phyloP scores from a whole-genome alignment of 495 filamentous ascomycete genomes.

The Hyaloscypha hepaticicola region DNA sequence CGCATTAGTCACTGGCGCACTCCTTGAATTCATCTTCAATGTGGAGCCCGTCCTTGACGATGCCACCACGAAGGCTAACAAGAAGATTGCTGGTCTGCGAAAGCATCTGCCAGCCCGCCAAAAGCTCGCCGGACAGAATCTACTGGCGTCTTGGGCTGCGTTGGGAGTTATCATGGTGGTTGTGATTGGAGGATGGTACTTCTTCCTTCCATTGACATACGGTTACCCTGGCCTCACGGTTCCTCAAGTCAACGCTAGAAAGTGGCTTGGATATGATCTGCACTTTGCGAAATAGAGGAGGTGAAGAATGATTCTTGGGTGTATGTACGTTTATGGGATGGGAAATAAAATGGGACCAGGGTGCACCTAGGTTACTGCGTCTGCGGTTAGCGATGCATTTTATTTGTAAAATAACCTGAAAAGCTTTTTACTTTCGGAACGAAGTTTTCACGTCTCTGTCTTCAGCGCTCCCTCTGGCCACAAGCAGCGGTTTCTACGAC shows the following conservation, averaged over 20 bases:
- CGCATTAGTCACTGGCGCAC: constrained; percentile 88
- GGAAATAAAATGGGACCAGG: neutral
- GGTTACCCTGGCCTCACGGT: constrained; percentile 89
- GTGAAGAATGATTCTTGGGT: neutral
- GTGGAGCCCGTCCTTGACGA: constrained; percentile 66
- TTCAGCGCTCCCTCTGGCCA: neutral
- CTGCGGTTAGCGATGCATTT: constrained; percentile 25
- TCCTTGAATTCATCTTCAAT: constrained; percentile 96
- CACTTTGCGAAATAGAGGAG: constrained; percentile 89
- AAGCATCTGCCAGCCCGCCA: constrained; percentile 71
- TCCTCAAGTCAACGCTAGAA: constrained; percentile 76
- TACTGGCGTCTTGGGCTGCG: constrained; percentile 77
- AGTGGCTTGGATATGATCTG: constrained; percentile 96
- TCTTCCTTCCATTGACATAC: constrained; percentile 93
- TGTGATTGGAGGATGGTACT: constrained; percentile 79
- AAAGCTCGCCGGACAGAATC: constrained; percentile 74
- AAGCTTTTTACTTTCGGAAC: neutral
- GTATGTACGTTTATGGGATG: constrained; percentile 4
- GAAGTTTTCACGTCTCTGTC: neutral
- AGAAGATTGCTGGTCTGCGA: constrained; percentile 45
- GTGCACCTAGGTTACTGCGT: neutral
- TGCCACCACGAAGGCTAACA: constrained; percentile 49
- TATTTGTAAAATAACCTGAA: constrained; percentile 18
- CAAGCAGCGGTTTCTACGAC: too few relatives aligned
- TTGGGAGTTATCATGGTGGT: constrained; percentile 63